Evolutionary conservation across 2,329 filamentous ascomycete species (phyloP).

Genomic region (Alternaria panax): DNA sequence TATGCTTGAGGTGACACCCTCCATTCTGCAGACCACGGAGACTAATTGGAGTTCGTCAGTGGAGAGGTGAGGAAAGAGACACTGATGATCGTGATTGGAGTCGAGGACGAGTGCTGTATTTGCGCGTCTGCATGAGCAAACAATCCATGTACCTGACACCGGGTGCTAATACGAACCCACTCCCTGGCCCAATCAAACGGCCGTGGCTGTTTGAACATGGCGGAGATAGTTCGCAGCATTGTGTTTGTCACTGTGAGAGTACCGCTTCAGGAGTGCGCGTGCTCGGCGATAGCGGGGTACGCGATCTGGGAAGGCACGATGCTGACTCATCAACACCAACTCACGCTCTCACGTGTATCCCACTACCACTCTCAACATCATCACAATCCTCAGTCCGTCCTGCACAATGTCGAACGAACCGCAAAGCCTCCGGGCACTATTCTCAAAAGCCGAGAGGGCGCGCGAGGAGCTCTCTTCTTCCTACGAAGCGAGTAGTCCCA

Average conservation of each 20-base stretch:
- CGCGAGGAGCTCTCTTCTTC: conserved; percentile 66
- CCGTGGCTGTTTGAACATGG: neutral
- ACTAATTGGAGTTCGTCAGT: neutral
- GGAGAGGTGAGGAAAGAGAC: neutral
- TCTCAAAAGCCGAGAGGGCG: conserved; percentile 62
- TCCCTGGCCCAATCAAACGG: neutral
- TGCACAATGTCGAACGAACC: conserved; percentile 54
- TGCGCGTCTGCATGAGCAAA: conserved; percentile 24
- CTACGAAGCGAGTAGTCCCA: conserved; percentile 69
- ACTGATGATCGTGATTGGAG: neutral
- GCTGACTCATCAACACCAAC: conserved; percentile 32
- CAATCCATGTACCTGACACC: conserved; percentile 18
- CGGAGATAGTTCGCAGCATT: neutral
- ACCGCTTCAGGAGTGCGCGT: neutral
- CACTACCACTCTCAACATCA: conserved; percentile 12
- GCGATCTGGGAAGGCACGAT: conserved; percentile 19
- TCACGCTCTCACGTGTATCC: conserved; percentile 33
- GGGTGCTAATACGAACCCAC: neutral
- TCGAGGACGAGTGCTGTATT: conserved; percentile 14
- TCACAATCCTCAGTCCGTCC: neutral
- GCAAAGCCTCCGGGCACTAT: conserved; percentile 63
- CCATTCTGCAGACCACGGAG: neutral
- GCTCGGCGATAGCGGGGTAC: conserved; percentile 25
- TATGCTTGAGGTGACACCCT: conserved; percentile 17
- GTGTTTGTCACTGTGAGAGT: neutral